Percentiles rank a stretch among this genome's conserved stretches.
Conservation (phyloP, 2,329 filamentous ascomycete species). For the Apiospora pterosperma region DNA sequence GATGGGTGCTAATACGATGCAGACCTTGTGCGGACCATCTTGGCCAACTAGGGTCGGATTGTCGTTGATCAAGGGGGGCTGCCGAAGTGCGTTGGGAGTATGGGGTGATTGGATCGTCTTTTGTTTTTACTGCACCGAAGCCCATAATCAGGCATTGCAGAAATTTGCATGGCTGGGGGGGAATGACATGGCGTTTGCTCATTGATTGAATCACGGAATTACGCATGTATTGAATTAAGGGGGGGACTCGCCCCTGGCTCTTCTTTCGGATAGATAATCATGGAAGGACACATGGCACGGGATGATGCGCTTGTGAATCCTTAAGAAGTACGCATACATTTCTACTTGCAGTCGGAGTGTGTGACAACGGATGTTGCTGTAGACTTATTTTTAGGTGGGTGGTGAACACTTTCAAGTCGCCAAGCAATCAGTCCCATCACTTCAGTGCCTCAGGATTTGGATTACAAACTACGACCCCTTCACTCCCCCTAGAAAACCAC, state of each 20-base stretch:
- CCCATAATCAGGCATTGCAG: constrained; percentile 4
- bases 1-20: background rate
- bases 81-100: background rate
- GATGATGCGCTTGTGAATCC: background rate
- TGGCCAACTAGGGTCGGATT: constrained; percentile 65
- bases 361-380: background rate
- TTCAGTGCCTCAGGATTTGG: too few relatives aligned
- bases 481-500: too few relatives aligned
- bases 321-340: background rate
- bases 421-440: background rate
- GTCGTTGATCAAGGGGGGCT: background rate
- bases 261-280: constrained; percentile 8
- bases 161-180: constrained; percentile 11
- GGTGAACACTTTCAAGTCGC: background rate
- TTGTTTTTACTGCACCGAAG: constrained; percentile 1
- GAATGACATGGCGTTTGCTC: constrained; percentile 11
- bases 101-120: background rate
- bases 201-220: constrained; percentile 10
- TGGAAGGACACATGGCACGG: constrained; percentile 1
- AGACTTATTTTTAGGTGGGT: background rate
- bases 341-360: background rate
- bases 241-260: constrained; percentile 3
- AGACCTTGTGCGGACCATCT: constrained; percentile 81
- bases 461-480: too few relatives aligned
- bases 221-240: constrained; percentile 10